Percentiles rank a stretch among this genome's conserved stretches.
These are phyloP conservation scores for Volvariella volvacea DNA, from an alignment of 1,284 basidiomycete species.

Conservation along the genomic window DNA sequence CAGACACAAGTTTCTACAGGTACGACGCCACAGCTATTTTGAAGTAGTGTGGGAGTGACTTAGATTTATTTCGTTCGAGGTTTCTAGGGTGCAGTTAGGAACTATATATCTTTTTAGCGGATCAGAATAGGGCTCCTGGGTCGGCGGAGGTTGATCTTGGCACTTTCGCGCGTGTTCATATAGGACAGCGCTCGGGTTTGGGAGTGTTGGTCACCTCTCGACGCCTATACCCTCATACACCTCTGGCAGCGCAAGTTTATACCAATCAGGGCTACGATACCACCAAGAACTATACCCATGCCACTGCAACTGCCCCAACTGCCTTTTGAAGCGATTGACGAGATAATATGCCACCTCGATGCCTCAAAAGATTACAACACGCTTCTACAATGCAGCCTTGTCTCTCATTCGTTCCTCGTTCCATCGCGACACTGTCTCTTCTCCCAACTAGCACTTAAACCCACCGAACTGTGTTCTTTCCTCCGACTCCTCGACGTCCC, in stretches of 20 bases:
- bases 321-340: constrained; percentile 22
- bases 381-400: constrained; percentile 20
- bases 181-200: no score
- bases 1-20: no score
- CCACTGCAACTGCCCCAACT: constrained; percentile 5
- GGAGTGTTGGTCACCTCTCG: no score
- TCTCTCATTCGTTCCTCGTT: constrained; percentile 15
- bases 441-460: constrained; percentile 16
- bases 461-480: constrained; percentile 15
- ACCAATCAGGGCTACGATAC: neutral
- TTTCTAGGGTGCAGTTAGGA: no score
- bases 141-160: no score
- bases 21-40: no score
- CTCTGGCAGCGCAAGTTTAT: neutral
- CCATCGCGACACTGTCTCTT: constrained; percentile 19
- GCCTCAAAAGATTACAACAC: constrained; percentile 14
- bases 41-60: no score
- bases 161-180: no score
- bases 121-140: no score
- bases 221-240: no score
- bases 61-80: no score
- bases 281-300: neutral
- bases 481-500: constrained; percentile 18
- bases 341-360: constrained; percentile 17
- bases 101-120: no score